phyloP scores from a whole-genome alignment of 1,139 yeast genomes.

The Pichia sp. region DNA sequence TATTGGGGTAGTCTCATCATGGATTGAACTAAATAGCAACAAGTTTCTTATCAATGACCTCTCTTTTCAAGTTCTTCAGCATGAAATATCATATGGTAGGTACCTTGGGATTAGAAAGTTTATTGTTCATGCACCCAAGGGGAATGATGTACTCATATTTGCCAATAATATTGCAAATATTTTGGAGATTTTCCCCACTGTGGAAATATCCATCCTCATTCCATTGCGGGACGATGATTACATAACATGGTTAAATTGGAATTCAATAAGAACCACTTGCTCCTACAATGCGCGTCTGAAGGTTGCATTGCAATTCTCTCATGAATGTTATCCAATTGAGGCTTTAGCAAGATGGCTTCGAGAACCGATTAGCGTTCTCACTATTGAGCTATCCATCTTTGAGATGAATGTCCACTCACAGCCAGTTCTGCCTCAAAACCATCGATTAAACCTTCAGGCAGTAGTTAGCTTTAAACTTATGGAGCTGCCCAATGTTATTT shows the following conservation, averaged over 20 bases:
- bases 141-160: constrained; percentile 38
- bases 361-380: constrained; percentile 61
- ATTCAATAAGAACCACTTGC: constrained; percentile 48
- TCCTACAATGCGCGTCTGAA: constrained; percentile 44
- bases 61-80: constrained; percentile 44
- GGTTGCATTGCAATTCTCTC: constrained; percentile 52
- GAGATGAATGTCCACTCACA: too few relatives aligned
- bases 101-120: constrained; percentile 47
- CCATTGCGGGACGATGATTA: constrained; percentile 39
- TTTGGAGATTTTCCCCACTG: constrained; percentile 18
- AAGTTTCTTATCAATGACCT: constrained; percentile 42
- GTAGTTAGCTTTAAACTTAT: constrained; percentile 27
- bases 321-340: constrained; percentile 37
- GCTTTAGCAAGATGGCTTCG: constrained; percentile 54
- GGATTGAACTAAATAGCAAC: constrained; percentile 55
- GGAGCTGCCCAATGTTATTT: constrained; percentile 27
- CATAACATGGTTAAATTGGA: constrained; percentile 69
- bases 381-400: too few relatives aligned
- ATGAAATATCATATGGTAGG: constrained; percentile 53
- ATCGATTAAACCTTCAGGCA: constrained; percentile 39
- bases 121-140: constrained; percentile 54
- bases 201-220: constrained; percentile 32
- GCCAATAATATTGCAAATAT: constrained; percentile 22
- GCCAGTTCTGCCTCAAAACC: constrained; percentile 54
- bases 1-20: constrained; percentile 51